Percentiles rank a stretch among this genome's conserved stretches.
Evolutionary conservation across 2,329 filamentous ascomycete genomes (phyloP).

Genomic region (Talaromyces sp.): DNA sequence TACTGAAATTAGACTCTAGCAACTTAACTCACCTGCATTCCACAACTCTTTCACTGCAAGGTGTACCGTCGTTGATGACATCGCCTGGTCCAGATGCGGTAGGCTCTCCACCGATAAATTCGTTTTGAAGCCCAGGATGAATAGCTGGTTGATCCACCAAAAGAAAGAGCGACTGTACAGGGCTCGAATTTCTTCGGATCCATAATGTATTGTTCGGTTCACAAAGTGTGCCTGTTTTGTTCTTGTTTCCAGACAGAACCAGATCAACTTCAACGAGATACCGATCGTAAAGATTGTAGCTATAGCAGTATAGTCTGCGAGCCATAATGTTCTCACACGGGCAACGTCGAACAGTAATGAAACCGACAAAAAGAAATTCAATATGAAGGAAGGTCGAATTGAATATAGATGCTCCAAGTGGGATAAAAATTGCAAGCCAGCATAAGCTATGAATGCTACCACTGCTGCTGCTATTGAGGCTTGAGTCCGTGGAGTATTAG

Average conservation of each 20-base stretch:
- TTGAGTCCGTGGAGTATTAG: constrained; percentile 4
- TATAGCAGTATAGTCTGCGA: constrained; percentile 5
- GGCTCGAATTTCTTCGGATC: constrained; percentile 6
- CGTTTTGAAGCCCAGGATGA: not conserved
- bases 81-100: constrained; percentile 6
- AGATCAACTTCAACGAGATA: constrained; percentile 4
- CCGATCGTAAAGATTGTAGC: constrained; percentile 2
- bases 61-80: constrained; percentile 6
- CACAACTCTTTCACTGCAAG: not conserved
- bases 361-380: constrained; percentile 10
- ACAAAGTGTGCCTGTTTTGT: constrained; percentile 8
- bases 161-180: constrained; percentile 13
- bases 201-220: constrained; percentile 8
- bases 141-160: constrained; percentile 14
- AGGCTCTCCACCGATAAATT: constrained; percentile 3
- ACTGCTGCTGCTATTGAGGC: constrained; percentile 2
- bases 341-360: constrained; percentile 12
- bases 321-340: constrained; percentile 9
- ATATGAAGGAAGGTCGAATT: constrained; percentile 6
- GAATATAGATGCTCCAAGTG: constrained; percentile 13
- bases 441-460: not conserved
- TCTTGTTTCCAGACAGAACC: constrained; percentile 13
- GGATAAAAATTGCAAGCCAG: constrained; percentile 5
- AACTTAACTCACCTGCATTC: not conserved
- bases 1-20: not conserved